Conservation (phyloP, 2,329 filamentous ascomycete genomes). For the Ascomycota sp. region DNA sequence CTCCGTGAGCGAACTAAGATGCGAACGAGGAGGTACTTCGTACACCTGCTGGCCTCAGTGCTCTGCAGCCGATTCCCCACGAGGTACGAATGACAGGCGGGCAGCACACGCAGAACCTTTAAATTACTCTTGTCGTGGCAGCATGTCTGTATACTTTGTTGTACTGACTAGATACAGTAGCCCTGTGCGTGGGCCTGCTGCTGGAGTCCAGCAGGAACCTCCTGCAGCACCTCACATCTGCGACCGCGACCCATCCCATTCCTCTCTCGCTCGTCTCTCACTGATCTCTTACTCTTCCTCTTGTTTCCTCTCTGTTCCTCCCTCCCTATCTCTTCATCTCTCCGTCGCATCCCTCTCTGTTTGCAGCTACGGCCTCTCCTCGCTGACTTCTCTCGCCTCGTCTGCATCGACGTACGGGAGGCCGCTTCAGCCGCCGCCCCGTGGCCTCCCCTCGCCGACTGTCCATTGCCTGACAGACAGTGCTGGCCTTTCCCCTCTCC, state of each 20-base stretch:
- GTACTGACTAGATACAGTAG: too few species aligned
- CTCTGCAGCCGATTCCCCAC: too few species aligned
- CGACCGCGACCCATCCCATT: conserved; percentile 9
- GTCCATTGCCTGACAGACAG: conserved; percentile 1
- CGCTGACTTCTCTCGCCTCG: not conserved
- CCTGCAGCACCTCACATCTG: conserved; percentile 6
- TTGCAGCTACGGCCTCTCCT: not conserved
- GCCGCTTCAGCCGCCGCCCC: conserved; percentile 3
- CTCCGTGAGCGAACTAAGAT: too few species aligned
- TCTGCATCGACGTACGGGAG: conserved; percentile 7
- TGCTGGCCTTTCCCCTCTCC: not conserved
- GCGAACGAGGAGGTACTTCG: too few species aligned
- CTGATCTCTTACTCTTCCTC: conserved; percentile 2
- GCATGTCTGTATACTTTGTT: too few species aligned
- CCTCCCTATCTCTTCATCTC: not conserved
- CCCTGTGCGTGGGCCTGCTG: too few species aligned
- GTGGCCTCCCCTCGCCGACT: conserved; percentile 2
- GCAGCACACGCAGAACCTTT: too few species aligned
- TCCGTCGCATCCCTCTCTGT: not conserved
- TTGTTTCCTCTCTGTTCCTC: not conserved
- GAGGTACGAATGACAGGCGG: too few species aligned
- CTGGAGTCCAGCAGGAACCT: conserved; percentile 5
- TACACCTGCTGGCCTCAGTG: too few species aligned
- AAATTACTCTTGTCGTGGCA: too few species aligned
- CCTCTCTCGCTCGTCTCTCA: conserved; percentile 3